Base-by-base conservation (phyloP, 768 basidiomycete genomes). In the Pisolithus microcarpus region DNA sequence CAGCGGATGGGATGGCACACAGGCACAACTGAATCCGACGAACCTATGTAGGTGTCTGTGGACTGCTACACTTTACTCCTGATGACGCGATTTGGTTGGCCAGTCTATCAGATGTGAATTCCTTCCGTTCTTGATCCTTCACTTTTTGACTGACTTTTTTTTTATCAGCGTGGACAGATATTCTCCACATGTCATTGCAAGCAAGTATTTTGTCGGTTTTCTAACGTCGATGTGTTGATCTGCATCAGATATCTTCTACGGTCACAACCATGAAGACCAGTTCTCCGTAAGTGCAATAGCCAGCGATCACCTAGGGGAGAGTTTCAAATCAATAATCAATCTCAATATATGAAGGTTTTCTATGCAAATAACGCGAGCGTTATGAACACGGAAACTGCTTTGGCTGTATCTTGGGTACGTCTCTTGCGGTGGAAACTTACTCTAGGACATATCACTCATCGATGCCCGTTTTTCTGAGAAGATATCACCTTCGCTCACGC, bases 191-290 rank as follows among this genome's bases (percentile, higher is more conserved):
- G 74, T 75, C 49, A 72, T 75, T 52, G 70, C 72, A 46, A 71
- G 73, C 73, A 43, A 53, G 74, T 46, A 23, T 18, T 43, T n/a
- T 3, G 6, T 58, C 30, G 21, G 18, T n/a, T 8, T 4, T 2
- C 16, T 18, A 44, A 40, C 15, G 39, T 19, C 54, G 10, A 54
- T 1, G 43, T 47, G 46, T 51, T 18, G 7, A 21, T 7, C 19
- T 5, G 40, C 13, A 19, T 50, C 34, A 80, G 84, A 77, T 53
- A 77, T 86, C 18, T 85, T 86, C 70, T 87, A 71, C 55, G 85
- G 86, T 18, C 87, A 87, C 57, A 81, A 81, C 0, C 85, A 86
- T 54, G 82, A 86, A 59, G 85, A 87, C 62, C 74, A 84, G 59
- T 63, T 85, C 43, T 77, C 75, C 39, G 83, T 84, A 53, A 18